phyloP scores from a whole-genome alignment of 106 monocot species.

The Gastrodia elata region DNA sequence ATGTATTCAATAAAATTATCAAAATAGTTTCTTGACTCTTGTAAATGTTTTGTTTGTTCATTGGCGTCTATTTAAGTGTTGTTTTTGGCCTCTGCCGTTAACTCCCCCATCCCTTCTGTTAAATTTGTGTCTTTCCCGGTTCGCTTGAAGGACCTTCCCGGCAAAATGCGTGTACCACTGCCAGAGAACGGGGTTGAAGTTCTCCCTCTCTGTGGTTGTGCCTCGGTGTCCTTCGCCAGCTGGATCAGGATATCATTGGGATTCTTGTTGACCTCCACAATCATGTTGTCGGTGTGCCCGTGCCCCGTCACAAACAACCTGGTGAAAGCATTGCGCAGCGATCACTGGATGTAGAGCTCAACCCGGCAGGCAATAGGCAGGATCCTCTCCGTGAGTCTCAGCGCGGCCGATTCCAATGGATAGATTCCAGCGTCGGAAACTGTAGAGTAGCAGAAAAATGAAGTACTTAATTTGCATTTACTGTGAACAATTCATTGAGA shows the following conservation, averaged over 20 bases:
- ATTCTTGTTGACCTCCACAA: conserved; percentile 48
- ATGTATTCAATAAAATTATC: too few relatives aligned
- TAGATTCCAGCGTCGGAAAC: too few relatives aligned
- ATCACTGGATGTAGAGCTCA: conserved; percentile 41
- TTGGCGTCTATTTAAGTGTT: too few relatives aligned
- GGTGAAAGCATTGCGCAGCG: conserved; percentile 43
- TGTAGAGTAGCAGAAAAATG: not conserved
- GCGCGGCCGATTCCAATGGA: too few relatives aligned
- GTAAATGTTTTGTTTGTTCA: too few relatives aligned
- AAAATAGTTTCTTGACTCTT: too few relatives aligned
- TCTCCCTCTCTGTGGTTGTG: conserved; percentile 47
- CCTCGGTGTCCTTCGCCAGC: conserved; percentile 64
- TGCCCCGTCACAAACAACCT: conserved; percentile 60
- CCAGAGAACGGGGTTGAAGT: conserved; percentile 57
- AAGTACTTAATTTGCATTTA: not conserved
- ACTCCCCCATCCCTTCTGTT: too few relatives aligned
- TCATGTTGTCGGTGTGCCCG: conserved; percentile 33
- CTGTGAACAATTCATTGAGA: not conserved
- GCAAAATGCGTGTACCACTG: conserved; percentile 62
- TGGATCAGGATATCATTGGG: conserved; percentile 29
- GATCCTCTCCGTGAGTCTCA: too few relatives aligned
- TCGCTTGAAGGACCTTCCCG: too few relatives aligned
- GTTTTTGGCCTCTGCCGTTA: too few relatives aligned
- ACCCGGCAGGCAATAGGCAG: conserved; percentile 18
- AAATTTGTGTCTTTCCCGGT: too few relatives aligned